Conservation (phyloP, 257 asterid species). For the Solanum boliviense region DNA sequence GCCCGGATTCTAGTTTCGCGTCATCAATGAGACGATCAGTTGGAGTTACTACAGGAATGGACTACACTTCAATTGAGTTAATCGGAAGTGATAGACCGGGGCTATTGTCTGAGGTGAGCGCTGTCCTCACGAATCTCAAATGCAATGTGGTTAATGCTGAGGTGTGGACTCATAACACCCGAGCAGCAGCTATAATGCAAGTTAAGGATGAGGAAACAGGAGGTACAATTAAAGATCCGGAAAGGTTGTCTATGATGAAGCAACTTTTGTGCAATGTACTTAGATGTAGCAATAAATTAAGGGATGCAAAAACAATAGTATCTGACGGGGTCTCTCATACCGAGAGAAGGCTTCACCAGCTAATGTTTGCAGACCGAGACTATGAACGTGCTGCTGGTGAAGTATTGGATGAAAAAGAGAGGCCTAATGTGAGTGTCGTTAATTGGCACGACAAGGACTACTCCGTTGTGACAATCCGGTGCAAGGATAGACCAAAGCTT, state of each 20-base stretch:
- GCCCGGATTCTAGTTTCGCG: constrained; percentile 11
- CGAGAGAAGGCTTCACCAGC: constrained; percentile 69
- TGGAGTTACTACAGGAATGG: constrained; percentile 35
- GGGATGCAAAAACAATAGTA: constrained; percentile 63
- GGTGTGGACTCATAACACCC: constrained; percentile 84
- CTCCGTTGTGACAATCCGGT: constrained; percentile 34
- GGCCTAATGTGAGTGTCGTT: constrained; percentile 32
- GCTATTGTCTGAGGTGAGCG: constrained; percentile 72
- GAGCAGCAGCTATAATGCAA: constrained; percentile 77
- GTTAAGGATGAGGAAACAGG: constrained; percentile 50
- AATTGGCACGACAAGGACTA: constrained; percentile 43
- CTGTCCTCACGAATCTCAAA: constrained; percentile 59
- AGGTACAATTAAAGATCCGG: constrained; percentile 40
- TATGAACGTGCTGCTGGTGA: constrained; percentile 22
- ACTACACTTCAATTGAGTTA: constrained; percentile 66
- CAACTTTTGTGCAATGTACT: constrained; percentile 58
- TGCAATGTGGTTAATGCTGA: constrained; percentile 73
- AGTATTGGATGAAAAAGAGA: constrained; percentile 5
- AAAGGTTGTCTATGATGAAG: constrained; percentile 38
- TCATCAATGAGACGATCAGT: constrained; percentile 53
- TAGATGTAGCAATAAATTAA: constrained; percentile 43
- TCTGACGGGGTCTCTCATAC: constrained; percentile 49
- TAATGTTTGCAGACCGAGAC: constrained; percentile 71
- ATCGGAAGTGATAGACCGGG: constrained; percentile 81
- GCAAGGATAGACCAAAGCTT: constrained; percentile 55